Percentiles rank a stretch among this genome's conserved stretches.
Evolutionary conservation across 2,329 filamentous ascomycete genomes (phyloP).

Genomic region (Venturia pyrina): DNA sequence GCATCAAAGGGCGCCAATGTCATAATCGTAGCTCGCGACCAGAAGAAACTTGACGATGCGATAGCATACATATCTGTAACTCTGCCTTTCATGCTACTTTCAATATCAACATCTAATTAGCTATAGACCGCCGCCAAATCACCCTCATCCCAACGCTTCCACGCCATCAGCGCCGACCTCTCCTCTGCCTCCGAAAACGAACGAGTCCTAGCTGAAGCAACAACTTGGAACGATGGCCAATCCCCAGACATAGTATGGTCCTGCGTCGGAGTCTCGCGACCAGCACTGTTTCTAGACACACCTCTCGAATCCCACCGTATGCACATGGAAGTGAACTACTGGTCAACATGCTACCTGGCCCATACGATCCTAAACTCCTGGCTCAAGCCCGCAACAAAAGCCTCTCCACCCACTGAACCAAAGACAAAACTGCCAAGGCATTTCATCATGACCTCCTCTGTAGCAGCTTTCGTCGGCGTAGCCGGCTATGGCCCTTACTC

Average conservation of each 20-base stretch:
- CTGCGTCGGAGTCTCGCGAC: conserved; percentile 64
- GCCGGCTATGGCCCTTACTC: conserved; percentile 78
- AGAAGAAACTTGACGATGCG: conserved; percentile 62
- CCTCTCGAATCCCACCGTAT: conserved; percentile 54
- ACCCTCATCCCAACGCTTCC: conserved; percentile 63
- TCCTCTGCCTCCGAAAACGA: conserved; percentile 58
- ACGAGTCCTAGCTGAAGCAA: conserved; percentile 60
- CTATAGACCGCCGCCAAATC: conserved; percentile 54
- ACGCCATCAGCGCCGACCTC: conserved; percentile 75
- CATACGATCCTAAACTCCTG: conserved; percentile 69
- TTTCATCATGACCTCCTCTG: conserved; percentile 78
- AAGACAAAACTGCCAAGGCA: conserved; percentile 51
- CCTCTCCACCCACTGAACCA: conserved; percentile 13
- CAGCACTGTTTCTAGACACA: conserved; percentile 68
- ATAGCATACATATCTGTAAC: conserved; percentile 54
- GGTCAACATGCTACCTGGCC: conserved; percentile 74
- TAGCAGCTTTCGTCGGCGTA: conserved; percentile 63
- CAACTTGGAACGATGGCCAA: conserved; percentile 63
- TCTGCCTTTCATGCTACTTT: background rate
- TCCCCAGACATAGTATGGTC: conserved; percentile 86
- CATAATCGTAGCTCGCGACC: conserved; percentile 72
- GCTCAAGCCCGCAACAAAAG: conserved; percentile 42
- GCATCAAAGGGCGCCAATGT: conserved; percentile 77
- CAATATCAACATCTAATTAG: background rate
- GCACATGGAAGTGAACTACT: conserved; percentile 93